Conservation (phyloP, 2,329 filamentous ascomycete genomes). For the Sporothrix luriei region DNA sequence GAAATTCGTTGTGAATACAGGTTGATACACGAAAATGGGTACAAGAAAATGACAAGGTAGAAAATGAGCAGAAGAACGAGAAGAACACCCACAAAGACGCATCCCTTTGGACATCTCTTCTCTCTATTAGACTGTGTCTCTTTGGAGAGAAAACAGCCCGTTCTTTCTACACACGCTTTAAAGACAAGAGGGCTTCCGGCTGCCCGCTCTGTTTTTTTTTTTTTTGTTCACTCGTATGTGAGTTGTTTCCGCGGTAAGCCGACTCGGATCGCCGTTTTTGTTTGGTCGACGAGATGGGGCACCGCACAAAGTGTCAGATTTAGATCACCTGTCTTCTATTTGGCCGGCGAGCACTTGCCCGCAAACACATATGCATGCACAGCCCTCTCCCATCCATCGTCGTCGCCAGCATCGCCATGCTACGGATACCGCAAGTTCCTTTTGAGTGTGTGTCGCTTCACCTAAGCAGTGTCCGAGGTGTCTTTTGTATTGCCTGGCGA, state of each 20-base stretch:
- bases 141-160: not conserved
- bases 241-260: conserved; percentile 28
- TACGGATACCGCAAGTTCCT: conserved; percentile 3
- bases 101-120: not conserved
- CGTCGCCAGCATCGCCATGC: conserved; percentile 9
- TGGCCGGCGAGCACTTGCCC: conserved; percentile 29
- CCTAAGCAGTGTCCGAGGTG: not conserved
- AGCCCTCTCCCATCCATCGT: conserved; percentile 4
- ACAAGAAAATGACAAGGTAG: conserved; percentile 25
- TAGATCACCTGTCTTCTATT: not conserved
- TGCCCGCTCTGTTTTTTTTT: conserved; percentile 20
- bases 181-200: conserved; percentile 25
- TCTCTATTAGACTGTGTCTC: not conserved
- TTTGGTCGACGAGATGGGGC: conserved; percentile 23
- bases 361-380: conserved; percentile 4
- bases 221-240: conserved; percentile 8
- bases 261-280: conserved; percentile 29
- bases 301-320: conserved; percentile 3
- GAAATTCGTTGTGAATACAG: conserved; percentile 21
- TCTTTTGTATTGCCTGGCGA: not conserved
- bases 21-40: conserved; percentile 26
- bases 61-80: conserved; percentile 11
- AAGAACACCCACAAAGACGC: not conserved
- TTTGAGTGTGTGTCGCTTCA: not conserved
- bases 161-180: not conserved